Conservation (phyloP, 2,329 filamentous ascomycete species). For the Samsoniella hepiali region DNA sequence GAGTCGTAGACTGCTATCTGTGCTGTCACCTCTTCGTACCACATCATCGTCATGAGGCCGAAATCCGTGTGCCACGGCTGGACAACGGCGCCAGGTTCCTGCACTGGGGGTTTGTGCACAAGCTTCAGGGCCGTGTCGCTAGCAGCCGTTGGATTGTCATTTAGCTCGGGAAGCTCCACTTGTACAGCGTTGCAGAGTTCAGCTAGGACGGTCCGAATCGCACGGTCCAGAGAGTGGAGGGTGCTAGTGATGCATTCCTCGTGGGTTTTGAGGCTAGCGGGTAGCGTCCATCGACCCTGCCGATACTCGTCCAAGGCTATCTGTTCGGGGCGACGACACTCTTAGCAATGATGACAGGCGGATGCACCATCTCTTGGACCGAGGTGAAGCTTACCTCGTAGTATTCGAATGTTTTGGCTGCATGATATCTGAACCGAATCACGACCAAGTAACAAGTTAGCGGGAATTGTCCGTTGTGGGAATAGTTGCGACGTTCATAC, state of each 20-base stretch:
- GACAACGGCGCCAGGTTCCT: conserved; percentile 8
- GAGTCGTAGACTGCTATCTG: conserved; percentile 10
- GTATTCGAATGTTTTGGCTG: conserved; percentile 14
- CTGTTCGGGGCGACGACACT: neutral
- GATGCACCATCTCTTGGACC: too few species aligned
- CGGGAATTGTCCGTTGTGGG: neutral
- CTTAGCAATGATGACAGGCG: neutral
- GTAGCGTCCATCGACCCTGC: neutral
- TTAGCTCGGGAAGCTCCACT: conserved; percentile 4
- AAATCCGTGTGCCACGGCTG: conserved; percentile 11
- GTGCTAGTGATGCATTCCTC: neutral
- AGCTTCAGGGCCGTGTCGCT: conserved; percentile 16
- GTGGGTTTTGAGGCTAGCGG: conserved; percentile 1
- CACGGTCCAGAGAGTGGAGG: conserved; percentile 2
- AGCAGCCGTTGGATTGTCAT: conserved; percentile 1
- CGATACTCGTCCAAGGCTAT: conserved; percentile 15
- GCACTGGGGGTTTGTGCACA: conserved; percentile 12
- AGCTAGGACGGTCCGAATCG: neutral
- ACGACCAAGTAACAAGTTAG: neutral
- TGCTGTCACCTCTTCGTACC: conserved; percentile 3
- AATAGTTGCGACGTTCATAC: neutral
- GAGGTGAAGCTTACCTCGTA: neutral
- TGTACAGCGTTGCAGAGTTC: conserved; percentile 6
- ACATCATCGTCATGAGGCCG: conserved; percentile 14
- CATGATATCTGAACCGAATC: conserved; percentile 8